Evolutionary conservation across 108 stramenopile species (phyloP), one percentile per base, ranked within the genome.

Genomic region (Fragilaria radians): DNA sequence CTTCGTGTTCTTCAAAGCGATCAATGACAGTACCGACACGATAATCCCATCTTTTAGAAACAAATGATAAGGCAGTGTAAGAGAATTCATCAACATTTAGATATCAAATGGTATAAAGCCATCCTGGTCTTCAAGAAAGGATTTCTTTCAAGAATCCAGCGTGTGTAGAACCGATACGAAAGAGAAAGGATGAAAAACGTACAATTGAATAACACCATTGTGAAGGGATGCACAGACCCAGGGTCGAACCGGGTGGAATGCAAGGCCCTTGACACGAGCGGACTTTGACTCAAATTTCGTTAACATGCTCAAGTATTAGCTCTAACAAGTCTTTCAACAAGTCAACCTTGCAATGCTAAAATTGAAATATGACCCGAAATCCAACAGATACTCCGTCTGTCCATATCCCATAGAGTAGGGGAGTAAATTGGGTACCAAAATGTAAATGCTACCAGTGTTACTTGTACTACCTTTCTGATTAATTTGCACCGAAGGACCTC

Each of bases 1-100:
- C 98, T 32, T 98, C 98, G 85, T 99, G 98, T 70, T 98, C 98
- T 66, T 97, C 98, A 67, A 97, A 99, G 28, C 95, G 78, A 79
- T 99, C 99, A 52, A 99, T 85, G 11, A 96, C 88, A 0, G 96
- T 97, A n/a, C 97, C 97, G 46, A 98, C 97, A 36, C 96, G 93
- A 74, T 99, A 99, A 68, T 99, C 99, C 96, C 97, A 97, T 53
- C 95, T 94, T 74, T 84, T 42, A 42, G 36, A 14, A 14, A 42
- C 11, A 14, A 14, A 76, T 23, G 48, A 24, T 55, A 23, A 23
- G 58, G 18, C 30, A 32, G 26, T 26, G 30, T 46, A 21, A 29
- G 29, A 65, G 27, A 61, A 58, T 27, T 5, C 18, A 57, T 23
- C 17, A 58, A 9, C 1, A 57, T 1, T 60, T 19, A 48, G 18